These are phyloP conservation scores for Lecanosticta acicola DNA, from an alignment of 2,329 filamentous ascomycete species.

Conservation along the genomic window DNA sequence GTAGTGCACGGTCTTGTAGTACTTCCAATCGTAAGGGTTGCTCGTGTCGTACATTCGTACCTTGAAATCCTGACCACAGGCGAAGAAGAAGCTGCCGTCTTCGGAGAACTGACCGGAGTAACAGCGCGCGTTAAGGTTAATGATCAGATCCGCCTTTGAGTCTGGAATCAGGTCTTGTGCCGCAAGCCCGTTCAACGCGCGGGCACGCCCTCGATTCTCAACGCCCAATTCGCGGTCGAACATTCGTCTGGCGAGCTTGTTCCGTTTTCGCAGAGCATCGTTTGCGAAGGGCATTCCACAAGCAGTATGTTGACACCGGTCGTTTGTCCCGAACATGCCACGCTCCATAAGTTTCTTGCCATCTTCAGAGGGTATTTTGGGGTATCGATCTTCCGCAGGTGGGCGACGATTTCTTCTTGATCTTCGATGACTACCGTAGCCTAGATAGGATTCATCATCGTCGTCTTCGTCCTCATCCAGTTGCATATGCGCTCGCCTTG, in stretches of 20 bases:
- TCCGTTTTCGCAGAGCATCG: conserved; percentile 50
- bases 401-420: conserved; percentile 45
- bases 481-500: conserved; percentile 18
- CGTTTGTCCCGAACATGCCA: conserved; percentile 70
- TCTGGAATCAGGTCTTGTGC: conserved; percentile 68
- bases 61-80: conserved; percentile 84
- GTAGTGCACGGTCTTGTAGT: conserved; percentile 93
- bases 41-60: conserved; percentile 97
- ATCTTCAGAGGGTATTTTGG: conserved; percentile 75
- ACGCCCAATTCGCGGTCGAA: conserved; percentile 76
- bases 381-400: conserved; percentile 53
- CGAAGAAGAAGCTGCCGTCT: conserved; percentile 96
- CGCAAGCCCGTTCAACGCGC: conserved; percentile 61
- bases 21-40: conserved; percentile 90
- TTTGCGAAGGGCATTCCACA: conserved; percentile 34
- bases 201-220: conserved; percentile 53
- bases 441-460: conserved; percentile 30
- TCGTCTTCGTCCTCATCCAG: conserved; percentile 24
- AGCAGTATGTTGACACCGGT: conserved; percentile 46
- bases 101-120: conserved; percentile 96
- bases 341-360: conserved; percentile 75
- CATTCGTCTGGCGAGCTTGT: conserved; percentile 60
- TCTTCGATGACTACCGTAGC: conserved; percentile 39
- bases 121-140: conserved; percentile 78
- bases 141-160: conserved; percentile 73